Evolutionary conservation across 2,329 filamentous ascomycete genomes (phyloP), one percentile per base, ranked within the genome.

Genomic region (Pezicula radicicola): DNA sequence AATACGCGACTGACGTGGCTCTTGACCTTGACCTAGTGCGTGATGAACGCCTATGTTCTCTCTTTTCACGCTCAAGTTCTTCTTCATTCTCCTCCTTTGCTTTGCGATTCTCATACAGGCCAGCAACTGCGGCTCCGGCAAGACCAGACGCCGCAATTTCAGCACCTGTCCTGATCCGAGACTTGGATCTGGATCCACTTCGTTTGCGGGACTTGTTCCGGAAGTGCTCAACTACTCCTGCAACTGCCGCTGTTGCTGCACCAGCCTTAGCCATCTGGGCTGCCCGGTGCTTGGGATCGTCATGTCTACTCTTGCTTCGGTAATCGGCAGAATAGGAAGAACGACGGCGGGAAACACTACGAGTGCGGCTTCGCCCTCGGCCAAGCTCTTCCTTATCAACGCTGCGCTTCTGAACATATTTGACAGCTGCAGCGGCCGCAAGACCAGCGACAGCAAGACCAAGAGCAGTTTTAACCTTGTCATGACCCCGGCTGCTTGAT

Each of bases 401-500:
- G 62, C 81, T 84, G 66, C 75, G 80, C 59, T 78, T 76, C 56
- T 84, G 78, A 63, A 81, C 79, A 61, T 84, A 85, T 63, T 85
- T 85, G 55, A 81, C 77, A 5, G 83, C 83, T n/a, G 83, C 83
- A 3, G 83, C 82, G 18, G 84, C 80, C 7, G 83, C 83, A 21
- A 86, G 72, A 15, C 82, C 83, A 19, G 83, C 81, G 9, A 82
- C 83, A 8, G 83, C 83, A 40, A 85, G 74, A 30, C 82, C 83
- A 19, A 86, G 70, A 19, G 81, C 83, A 1, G 80, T 84, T 66
- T 83, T 83, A 50, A 86, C 70, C 46, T 75, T 75, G 40, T 73
- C 76, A 57, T 73, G 72, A 56, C 51, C 65, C 64, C 51, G 62
- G 55, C 55, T 66, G 48, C 55, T 60, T 9, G 65, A 58, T 59